Evolutionary conservation across 139 green algal genomes (phyloP).

Genomic region (Picochlorum sp.): DNA sequence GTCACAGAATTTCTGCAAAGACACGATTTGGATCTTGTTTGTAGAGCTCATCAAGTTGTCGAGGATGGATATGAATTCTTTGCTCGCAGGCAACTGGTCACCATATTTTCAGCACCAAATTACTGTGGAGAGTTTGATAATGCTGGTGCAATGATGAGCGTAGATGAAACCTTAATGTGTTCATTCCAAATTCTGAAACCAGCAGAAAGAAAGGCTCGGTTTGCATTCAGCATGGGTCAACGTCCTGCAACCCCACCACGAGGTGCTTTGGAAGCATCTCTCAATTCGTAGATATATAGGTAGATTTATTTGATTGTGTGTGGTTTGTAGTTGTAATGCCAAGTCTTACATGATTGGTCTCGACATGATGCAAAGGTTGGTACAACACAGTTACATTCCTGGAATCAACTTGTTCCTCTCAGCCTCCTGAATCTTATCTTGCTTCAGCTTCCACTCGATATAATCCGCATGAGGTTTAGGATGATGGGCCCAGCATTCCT

Average conservation of each 20-base stretch:
- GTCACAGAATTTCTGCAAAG: constrained; percentile 94
- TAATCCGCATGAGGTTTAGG: constrained; percentile 81
- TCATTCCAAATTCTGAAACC: constrained; percentile 99
- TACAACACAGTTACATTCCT: constrained; percentile 13
- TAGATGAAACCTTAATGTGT: constrained; percentile 99
- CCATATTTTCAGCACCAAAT: constrained; percentile 97
- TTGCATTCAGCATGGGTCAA: constrained; percentile 34
- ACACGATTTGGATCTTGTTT: constrained; percentile 96
- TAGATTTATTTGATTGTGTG: neutral
- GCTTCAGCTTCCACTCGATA: constrained; percentile 52
- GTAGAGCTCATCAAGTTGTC: constrained; percentile 96
- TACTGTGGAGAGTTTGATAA: constrained; percentile 99
- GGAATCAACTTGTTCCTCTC: constrained; percentile 42
- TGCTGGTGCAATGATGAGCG: constrained; percentile 98
- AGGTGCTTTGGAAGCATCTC: neutral
- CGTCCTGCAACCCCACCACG: constrained; percentile 26
- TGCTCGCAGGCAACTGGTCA: constrained; percentile 96
- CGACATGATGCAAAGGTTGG: neutral
- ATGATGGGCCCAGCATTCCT: constrained; percentile 82
- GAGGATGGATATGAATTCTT: constrained; percentile 99
- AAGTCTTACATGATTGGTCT: neutral
- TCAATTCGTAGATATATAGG: neutral
- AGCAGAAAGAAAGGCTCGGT: constrained; percentile 89
- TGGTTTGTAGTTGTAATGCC: constrained; percentile 2
- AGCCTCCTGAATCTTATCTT: constrained; percentile 48